Base-by-base conservation (phyloP, 2,329 filamentous ascomycete species). In the Hypoxylon sp. region DNA sequence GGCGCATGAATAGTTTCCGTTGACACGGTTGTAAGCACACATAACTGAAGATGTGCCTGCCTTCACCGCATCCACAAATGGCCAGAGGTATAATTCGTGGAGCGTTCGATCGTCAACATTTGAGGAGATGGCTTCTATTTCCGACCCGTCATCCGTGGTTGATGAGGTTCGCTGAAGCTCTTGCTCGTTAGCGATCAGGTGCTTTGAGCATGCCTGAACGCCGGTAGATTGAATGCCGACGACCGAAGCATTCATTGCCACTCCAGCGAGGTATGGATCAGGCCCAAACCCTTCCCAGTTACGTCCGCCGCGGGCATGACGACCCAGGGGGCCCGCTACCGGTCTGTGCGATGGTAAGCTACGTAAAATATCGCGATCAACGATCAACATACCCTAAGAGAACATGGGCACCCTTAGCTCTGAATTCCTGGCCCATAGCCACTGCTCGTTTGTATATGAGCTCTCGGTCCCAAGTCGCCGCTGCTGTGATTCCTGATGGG, bases 281-380 rank as follows among this genome's bases (percentile, higher is more conserved):
- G 91, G 83, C 0, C 93, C 92, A 73, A 97, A 97, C 0, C 92
- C 93, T 78, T 97, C 93, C 93, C 93, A 97, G 71, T 94, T 95
- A 60, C 94, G 86, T 0, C 94, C 93, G n/a, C 93, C 94, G 17
- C 91, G 92, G 1, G 93, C 93, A 83, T 93, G 89, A 59, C 92
- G 85, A 3, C 93, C 93, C 0, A 97, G 79, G 0, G 93, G 91
- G 0, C 93, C 94, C 79, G 97, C 91, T 7, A 89, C 88, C 3
- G 94, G 93, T 0, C 57, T 48, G 13, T 19, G 14, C 50, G 43
- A 21, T 45, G 46, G 13, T 70, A 17, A 55, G 51, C 21, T 13
- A 43, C 7, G 13, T 6, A 21, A 38, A 1, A 28, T 43, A 19
- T 25, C 10, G 7, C 9, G 13, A 5, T n/a, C 11, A 5, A 28